Evolutionary conservation across 83 land plant species (phyloP).

Genomic region (Larix sibirica): DNA sequence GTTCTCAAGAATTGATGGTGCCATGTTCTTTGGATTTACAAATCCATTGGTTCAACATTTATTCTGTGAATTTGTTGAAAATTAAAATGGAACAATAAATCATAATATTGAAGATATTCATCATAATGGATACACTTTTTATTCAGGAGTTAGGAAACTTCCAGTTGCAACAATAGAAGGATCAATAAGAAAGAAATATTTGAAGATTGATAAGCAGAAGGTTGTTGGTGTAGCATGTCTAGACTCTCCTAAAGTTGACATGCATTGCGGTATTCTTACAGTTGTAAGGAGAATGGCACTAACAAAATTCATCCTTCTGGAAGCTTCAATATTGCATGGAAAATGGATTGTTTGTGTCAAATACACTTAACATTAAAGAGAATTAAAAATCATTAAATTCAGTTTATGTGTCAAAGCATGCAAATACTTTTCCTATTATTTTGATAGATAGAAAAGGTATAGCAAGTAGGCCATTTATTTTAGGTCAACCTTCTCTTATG

Average conservation of each 20-base stretch:
- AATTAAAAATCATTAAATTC: background rate
- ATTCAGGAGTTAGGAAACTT: background rate
- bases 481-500: background rate
- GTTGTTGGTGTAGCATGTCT: background rate
- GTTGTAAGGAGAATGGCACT: background rate
- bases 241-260: background rate
- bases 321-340: background rate
- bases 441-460: background rate
- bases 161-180: background rate
- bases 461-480: background rate
- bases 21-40: conserved; percentile 79
- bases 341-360: background rate
- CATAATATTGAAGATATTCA: background rate
- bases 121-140: background rate
- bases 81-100: conserved; percentile 36
- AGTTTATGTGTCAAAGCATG: background rate
- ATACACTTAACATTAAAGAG: background rate
- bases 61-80: conserved; percentile 60
- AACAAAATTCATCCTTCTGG: background rate
- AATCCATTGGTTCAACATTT: conserved; percentile 67
- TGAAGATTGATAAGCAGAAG: conserved; percentile 2
- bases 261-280: background rate
- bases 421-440: background rate
- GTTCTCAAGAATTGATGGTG: conserved; percentile 59
- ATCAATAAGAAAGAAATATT: background rate